Evolutionary conservation across 2,329 filamentous ascomycete species (phyloP), one percentile per base, ranked within the genome.

Genomic region (Acrocalymma vagum): DNA sequence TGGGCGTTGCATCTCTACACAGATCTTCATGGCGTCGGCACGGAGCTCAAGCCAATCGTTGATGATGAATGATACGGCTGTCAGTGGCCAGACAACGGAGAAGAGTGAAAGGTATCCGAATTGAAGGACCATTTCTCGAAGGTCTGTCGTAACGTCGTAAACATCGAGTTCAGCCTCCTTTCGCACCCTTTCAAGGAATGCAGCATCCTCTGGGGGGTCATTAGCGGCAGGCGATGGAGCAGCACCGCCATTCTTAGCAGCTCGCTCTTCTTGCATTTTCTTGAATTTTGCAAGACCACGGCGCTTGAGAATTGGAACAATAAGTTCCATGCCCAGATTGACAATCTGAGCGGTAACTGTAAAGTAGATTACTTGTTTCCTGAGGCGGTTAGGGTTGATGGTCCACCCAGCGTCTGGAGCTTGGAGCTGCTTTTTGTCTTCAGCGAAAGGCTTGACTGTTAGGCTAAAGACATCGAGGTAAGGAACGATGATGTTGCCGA

Each of bases 21-120:
- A 91, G 58, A 97, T 95, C 70, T 99, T 99, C 73, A 96, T 81
- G 2, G 93, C 92, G 64, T 99, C 94, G 1, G 90, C 90, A 27
- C 94, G 88, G 25, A 97, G 81, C 67, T 97, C 94, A 42, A 99
- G 76, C 91, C 93, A 97, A 73, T 97, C 95, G 74, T 97, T 97
- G 70, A 94, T 76, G 9, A 97, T 75, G 74, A 97, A 97, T 2
- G 88, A 93, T 41, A 90, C 79, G 2, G 88, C 86, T 0, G 93
- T 92, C n/a, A 97, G 76, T 0, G 94, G 94, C 94, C 94, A 99
- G 38, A 96, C 85, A 3, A 94, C 88, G 0, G 90, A 94, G 70
- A 97, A 97, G 8, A 97, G 80, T 0, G 88, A 87, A 1, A 99
- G 79, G 66, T 96, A 97, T 20, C 92, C 90, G 76, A 81, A 90